Percentiles rank a stretch among this genome's conserved stretches.
phyloP scores from a whole-genome alignment of 345 rosid species.

The Boechera divaricarpa region DNA sequence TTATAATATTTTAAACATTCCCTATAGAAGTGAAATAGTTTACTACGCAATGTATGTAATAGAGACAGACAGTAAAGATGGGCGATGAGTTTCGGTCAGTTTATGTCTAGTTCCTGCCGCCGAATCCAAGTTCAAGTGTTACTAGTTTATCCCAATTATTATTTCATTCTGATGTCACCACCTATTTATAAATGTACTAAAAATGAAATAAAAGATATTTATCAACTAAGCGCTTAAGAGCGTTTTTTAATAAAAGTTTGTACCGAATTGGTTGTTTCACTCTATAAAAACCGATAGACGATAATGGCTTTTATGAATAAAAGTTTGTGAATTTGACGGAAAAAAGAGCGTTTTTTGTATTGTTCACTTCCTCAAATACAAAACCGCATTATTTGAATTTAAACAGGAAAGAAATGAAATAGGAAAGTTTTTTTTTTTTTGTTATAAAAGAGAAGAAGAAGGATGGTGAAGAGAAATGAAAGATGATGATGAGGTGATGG shows the following conservation, averaged over 20 bases:
- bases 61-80: conserved; percentile 39
- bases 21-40: conserved; percentile 4
- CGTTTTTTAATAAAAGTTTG: no score
- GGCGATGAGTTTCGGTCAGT: conserved; percentile 43
- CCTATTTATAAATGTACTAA: not conserved
- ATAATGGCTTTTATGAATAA: no score
- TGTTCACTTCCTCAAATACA: not conserved
- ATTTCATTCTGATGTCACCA: conserved; percentile 30
- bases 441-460: not conserved
- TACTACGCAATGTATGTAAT: conserved; percentile 41
- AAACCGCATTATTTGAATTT: not conserved
- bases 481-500: conserved; percentile 41
- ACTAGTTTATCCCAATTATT: not conserved
- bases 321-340: no score
- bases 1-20: not conserved
- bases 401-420: not conserved
- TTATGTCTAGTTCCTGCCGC: conserved; percentile 48
- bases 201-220: not conserved
- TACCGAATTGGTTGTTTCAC: no score
- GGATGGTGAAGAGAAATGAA: conserved; percentile 42
- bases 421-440: not conserved
- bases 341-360: not conserved
- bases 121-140: conserved; percentile 37
- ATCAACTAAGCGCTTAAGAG: not conserved
- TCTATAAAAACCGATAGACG: no score